Evolutionary conservation across 306 rosid genomes (phyloP), one percentile per base, ranked within the genome.

Genomic region (Ammopiptanthus mongolicus): DNA sequence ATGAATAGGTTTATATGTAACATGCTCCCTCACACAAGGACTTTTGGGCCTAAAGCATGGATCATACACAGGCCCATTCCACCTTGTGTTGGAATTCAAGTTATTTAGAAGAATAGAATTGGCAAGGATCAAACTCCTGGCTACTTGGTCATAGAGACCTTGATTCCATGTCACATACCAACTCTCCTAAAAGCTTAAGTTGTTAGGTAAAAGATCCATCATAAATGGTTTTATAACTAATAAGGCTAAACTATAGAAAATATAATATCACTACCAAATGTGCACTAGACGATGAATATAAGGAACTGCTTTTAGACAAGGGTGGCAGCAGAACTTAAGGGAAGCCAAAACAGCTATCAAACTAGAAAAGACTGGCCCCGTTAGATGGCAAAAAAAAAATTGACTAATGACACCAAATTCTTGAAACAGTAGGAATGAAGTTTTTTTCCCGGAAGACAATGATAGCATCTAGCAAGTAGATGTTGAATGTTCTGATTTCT

Each of bases 401-500:
- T 61, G 22, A 47, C 52, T 47, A 46, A 57, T 34, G 36, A 66
- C 14, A 42, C 67, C 48, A 55, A 55, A 65, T 19, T 72, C 21
- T 64, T 14, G 14, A 53, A 56, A 65, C 31, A 51, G 17, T 31
- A 66, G 19, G 74, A 61, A 78, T 9, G 22, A 17, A 31, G 6
- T 33, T 10, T 21, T 25, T 60, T 22, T 57, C 22, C 23, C 34
- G 19, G 6, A 65, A 50, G 50, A 34, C 8, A 75, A 50, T 10
- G 31, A 77, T 31, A 66, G 17, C 61, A 71, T 52, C 5, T 12
- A 47, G 65, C 0, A 14, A 47, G 76, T 42, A 33, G 14, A 42
- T 59, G 73, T 28, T 19, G 66, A 56, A 78, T 8, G 63, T 72
- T 75, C 65, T 67, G 47, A 19, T 23, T 15, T 75, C 71, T 67